These are phyloP conservation scores for Termitomyces sp. DNA, from an alignment of 768 basidiomycete genomes.

Conservation along the genomic window DNA sequence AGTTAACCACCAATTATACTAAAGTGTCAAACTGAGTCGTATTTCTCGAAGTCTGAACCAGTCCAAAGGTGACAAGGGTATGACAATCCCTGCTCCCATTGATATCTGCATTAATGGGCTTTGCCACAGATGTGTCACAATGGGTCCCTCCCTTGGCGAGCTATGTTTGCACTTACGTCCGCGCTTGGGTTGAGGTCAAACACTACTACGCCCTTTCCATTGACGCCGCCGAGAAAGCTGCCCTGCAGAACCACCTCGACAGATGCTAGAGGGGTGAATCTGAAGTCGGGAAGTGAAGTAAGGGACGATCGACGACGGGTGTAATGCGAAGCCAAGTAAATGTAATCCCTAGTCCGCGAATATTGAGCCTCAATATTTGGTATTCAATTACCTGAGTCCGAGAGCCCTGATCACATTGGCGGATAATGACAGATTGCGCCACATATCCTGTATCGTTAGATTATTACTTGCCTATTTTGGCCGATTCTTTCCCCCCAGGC, in stretches of 20 bases:
- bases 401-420: not conserved
- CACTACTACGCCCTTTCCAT: slow-evolving; percentile 42
- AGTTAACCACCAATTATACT: slow-evolving; percentile 4
- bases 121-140: slow-evolving; percentile 34
- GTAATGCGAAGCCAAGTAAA: not conserved
- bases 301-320: not conserved
- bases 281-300: not conserved
- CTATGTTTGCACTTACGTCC: slow-evolving; percentile 47
- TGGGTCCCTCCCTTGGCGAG: slow-evolving; percentile 46
- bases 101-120: not conserved
- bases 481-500: not conserved
- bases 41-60: slow-evolving; percentile 30
- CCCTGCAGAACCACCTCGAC: slow-evolving; percentile 33
- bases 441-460: not conserved
- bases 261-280: not conserved
- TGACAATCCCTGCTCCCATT: not conserved
- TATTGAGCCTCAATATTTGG: not conserved
- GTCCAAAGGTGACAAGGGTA: slow-evolving; percentile 45
- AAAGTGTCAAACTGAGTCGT: not conserved
- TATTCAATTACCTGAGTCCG: not conserved
- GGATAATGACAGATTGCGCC: not conserved
- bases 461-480: not conserved
- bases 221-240: slow-evolving; percentile 46
- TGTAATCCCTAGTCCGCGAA: not conserved
- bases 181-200: slow-evolving; percentile 51